Evolutionary conservation across 345 rosid genomes (phyloP).

Genomic region (Theobroma cacao): DNA sequence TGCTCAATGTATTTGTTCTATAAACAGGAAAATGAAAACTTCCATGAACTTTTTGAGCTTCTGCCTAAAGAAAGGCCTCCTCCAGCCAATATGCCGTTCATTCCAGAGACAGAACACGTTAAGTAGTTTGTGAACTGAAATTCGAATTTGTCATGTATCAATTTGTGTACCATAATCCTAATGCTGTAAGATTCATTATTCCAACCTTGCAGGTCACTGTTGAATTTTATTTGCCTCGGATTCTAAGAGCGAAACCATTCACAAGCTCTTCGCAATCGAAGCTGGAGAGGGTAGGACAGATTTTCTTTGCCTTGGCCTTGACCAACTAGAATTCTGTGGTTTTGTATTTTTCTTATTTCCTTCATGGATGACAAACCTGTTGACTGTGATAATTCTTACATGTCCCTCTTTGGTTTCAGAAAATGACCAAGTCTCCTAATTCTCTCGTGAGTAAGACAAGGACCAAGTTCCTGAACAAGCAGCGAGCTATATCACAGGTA

Average conservation of each 20-base stretch:
- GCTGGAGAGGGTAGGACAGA: not conserved
- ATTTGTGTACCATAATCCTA: not conserved
- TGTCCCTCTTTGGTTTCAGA: not conserved
- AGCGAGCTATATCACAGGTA: not conserved
- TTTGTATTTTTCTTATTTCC: not conserved
- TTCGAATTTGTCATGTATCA: not conserved
- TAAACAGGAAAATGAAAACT: conserved; percentile 13
- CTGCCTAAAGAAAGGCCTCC: not conserved
- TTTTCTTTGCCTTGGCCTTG: too few species aligned
- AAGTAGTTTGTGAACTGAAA: not conserved
- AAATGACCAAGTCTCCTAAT: not conserved
- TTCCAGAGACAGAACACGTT: conserved; percentile 7
- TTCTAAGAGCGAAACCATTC: not conserved
- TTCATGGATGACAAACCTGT: not conserved
- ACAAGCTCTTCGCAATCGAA: not conserved
- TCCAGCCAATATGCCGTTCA: not conserved
- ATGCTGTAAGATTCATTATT: not conserved
- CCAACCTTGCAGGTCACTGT: not conserved
- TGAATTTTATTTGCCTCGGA: not conserved
- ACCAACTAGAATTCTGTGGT: too few species aligned
- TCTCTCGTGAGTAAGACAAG: conserved; percentile 14
- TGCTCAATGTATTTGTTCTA: not conserved
- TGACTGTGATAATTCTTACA: not conserved
- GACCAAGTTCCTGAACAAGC: conserved; percentile 12
- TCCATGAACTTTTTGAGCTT: conserved; percentile 6